Base-by-base conservation (phyloP, 345 rosid species). In the Hevea brasiliensis region DNA sequence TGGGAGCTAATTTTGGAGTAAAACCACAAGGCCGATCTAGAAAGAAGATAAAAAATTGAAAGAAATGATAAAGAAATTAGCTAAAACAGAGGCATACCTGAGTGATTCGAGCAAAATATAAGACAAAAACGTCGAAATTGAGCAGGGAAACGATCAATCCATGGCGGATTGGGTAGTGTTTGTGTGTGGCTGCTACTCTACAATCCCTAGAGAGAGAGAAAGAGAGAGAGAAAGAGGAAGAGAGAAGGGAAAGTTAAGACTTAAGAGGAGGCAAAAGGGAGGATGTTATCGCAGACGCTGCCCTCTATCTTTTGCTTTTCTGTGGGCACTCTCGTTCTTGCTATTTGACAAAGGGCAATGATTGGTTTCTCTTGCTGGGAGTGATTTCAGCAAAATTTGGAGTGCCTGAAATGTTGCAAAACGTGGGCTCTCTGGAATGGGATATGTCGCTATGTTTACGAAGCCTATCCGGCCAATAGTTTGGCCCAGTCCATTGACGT, bases 141-240 rank as follows among this genome's bases (percentile, higher is more conserved):
- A 57, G 14, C 32, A 57, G 32, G 6, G 8, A 62, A 80, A 65
- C 44, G 29, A 77, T 81, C 84, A 84, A 78, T 83, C 87, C 91
- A 86, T 85, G 69, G 71, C 71, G 17, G 50, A 48, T 26, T 65
- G 11, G 65, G 71, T 7, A 57, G 47, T 61, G 55, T 40, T 12
- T 29, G 44, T 13, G 71, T 76, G 81, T 68, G 82, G 81, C 79
- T 79, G 82, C 83, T 20, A 55, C 73, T 79, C 79, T 55, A 82
- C 87, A 80, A 87, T 76, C 85, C 87, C 89, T 81, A 85, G 81
- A 61, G 78, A 73, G 75, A 73, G 82, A 77, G 54, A 69, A 48
- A 78, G 71, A 72, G 84, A 10, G 17, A 50, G 20, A 59, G 12
- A 6, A 37, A 40, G 21, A 15, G 62, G 40, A 1, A 32, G 37